These are phyloP conservation scores for Coemansia sp. DNA, from an alignment of 192 early-diverging fungal genomes.

Conservation along the genomic window DNA sequence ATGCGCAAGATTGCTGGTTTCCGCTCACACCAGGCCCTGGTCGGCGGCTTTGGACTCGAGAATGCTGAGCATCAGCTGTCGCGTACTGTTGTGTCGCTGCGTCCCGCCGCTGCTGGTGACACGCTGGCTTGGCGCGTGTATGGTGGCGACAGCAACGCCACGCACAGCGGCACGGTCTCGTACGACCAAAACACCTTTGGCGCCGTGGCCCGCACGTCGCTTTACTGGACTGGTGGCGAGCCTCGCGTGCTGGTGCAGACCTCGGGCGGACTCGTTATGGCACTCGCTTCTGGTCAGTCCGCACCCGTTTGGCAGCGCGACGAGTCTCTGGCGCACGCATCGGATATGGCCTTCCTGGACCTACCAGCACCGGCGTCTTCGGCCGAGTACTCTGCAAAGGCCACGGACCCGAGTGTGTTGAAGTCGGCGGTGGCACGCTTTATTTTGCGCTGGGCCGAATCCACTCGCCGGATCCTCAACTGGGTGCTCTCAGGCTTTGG, in stretches of 20 bases:
- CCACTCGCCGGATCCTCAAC: conserved; percentile 39
- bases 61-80: conserved; percentile 5
- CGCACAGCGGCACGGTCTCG: conserved; percentile 16
- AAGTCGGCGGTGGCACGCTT: conserved; percentile 60
- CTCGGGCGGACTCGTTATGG: conserved; percentile 55
- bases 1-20: conserved; percentile 42
- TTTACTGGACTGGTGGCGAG: conserved; percentile 10
- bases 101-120: neutral
- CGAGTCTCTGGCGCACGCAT: conserved; percentile 73
- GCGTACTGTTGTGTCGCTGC: neutral
- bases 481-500: conserved; percentile 49
- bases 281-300: conserved; percentile 45
- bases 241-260: conserved; percentile 55
- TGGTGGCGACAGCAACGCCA: conserved; percentile 24
- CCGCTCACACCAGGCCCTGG: conserved; percentile 10
- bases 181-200: conserved; percentile 45
- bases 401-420: conserved; percentile 53
- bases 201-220: conserved; percentile 15
- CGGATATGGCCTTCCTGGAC: conserved; percentile 73
- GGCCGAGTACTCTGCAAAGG: conserved; percentile 33
- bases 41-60: too few relatives aligned
- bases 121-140: conserved; percentile 10
- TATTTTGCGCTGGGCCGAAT: conserved; percentile 55
- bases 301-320: conserved; percentile 74
- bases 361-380: conserved; percentile 62